phyloP scores from a whole-genome alignment of 257 asterid genomes.

The Coffea canephora region DNA sequence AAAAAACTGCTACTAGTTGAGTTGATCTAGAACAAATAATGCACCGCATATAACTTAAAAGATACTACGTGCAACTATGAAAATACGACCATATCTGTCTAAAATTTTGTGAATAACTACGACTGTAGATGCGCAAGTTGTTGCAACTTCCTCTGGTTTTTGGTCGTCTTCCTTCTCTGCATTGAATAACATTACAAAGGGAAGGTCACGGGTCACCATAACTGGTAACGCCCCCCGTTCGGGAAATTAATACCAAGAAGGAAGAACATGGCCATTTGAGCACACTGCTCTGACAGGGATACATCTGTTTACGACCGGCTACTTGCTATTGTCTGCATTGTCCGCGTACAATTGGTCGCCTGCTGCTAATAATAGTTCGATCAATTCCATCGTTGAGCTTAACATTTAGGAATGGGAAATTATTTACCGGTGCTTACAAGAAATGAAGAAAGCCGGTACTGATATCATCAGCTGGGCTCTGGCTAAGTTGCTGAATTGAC shows the following conservation, averaged over 20 bases:
- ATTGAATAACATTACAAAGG: not conserved
- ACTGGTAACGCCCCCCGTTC: not conserved
- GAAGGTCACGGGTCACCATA: conserved; percentile 33
- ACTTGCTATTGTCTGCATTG: not conserved
- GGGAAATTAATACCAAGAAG: conserved; percentile 1
- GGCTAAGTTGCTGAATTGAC: not conserved
- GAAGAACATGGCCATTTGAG: not conserved
- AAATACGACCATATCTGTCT: not conserved
- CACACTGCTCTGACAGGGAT: conserved; percentile 15
- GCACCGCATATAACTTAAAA: not conserved
- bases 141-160: conserved; percentile 4
- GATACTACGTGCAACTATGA: too few species aligned
- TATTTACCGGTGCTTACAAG: not conserved
- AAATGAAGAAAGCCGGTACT: not conserved
- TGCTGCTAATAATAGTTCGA: not conserved
- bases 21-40: not conserved
- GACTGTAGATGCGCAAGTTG: conserved; percentile 5
- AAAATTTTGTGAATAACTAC: not conserved
- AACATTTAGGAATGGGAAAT: not conserved
- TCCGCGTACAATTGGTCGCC: not conserved
- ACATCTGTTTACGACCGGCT: not conserved
- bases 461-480: not conserved
- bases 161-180: conserved; percentile 9
- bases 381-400: not conserved
- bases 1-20: too few species aligned